Evolutionary conservation across 805 yeast genomes (phyloP), one percentile per base, ranked within the genome.

Genomic region (Kluyveromyces nonfermentans): DNA sequence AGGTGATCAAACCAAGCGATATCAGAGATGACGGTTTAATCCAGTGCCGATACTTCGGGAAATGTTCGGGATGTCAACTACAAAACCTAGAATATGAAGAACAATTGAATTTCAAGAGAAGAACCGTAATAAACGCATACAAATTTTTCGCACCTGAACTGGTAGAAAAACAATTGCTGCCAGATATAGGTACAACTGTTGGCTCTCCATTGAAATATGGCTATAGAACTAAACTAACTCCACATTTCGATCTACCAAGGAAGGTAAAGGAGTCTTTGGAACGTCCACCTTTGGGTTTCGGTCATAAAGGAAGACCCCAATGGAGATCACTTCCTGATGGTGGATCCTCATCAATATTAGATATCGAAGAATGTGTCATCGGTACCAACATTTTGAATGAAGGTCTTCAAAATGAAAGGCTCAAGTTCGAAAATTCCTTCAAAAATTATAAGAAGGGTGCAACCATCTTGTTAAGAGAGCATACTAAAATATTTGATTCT

Each of bases 21-120:
- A 37, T 65, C 76, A 56, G 85, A 50, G 63, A 76, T 39, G 71
- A 85, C 47, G 81, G 84, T 52, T 59, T 68, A 5, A 70, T 84
- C 42, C 77, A 82, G 45, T 74, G 74, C 50, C 72, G 76, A 50
- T 93, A 93, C 66, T 93, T 90, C 66, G 95, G 95, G 12, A 77
- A 78, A 50, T 89, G 97, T 62, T 85, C 95, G 1, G 97, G 97
- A 3, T 89, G 97, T 62, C 97, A 93, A 65, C 87, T 80, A 59
- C 97, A 93, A 60, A 78, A 78, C 61, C 67, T 88, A 30, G 70
- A 75, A 2, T 93, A 93, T 60, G 72, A 72, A 1, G 71, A 79
- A 35, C 97, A 90, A 65, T 69, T 93, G 42, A 66, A 63, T 41
- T 72, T 84, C 57, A 93, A 93, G 61, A 73, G 77, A 48, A 67